phyloP scores from a whole-genome alignment of 1,139 yeast genomes.

The Saccharomyces pastorianus region DNA sequence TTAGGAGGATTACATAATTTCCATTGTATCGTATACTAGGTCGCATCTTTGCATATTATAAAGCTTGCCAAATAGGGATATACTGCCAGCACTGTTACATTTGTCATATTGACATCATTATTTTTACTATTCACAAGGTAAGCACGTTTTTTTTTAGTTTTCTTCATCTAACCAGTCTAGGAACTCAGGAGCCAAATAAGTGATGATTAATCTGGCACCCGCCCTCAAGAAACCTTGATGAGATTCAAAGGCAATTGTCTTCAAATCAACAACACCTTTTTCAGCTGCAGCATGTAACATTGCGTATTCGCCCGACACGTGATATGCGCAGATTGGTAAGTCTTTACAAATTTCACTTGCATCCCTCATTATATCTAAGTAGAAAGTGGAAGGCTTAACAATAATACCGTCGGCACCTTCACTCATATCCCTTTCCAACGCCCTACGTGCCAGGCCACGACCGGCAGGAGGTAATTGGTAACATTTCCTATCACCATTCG shows the following conservation, averaged over 20 bases:
- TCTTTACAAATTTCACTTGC: constrained; percentile 77
- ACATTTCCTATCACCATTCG: constrained; percentile 83
- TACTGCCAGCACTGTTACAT: not conserved
- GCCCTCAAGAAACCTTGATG: constrained; percentile 91
- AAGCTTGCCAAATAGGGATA: not conserved
- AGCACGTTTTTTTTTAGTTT: not conserved
- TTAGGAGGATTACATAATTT: not conserved
- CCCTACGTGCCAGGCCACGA: constrained; percentile 88
- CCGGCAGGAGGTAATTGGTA: constrained; percentile 94
- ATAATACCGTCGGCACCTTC: constrained; percentile 97
- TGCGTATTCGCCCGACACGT: constrained; percentile 95
- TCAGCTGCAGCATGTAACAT: constrained; percentile 99
- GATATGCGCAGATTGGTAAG: constrained; percentile 89
- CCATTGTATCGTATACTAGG: not conserved
- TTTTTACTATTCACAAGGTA: not conserved
- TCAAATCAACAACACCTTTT: constrained; percentile 83
- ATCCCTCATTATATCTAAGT: constrained; percentile 81
- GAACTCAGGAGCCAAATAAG: constrained; percentile 93
- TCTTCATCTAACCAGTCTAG: constrained; percentile 70
- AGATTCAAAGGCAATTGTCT: constrained; percentile 83
- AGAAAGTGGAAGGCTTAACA: constrained; percentile 95
- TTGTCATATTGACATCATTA: not conserved
- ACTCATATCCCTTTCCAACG: constrained; percentile 69
- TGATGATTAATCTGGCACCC: constrained; percentile 85
- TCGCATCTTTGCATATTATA: not conserved